These are phyloP conservation scores for Starmerella apicola DNA, from an alignment of 805 yeast genomes.

Conservation along the genomic window DNA sequence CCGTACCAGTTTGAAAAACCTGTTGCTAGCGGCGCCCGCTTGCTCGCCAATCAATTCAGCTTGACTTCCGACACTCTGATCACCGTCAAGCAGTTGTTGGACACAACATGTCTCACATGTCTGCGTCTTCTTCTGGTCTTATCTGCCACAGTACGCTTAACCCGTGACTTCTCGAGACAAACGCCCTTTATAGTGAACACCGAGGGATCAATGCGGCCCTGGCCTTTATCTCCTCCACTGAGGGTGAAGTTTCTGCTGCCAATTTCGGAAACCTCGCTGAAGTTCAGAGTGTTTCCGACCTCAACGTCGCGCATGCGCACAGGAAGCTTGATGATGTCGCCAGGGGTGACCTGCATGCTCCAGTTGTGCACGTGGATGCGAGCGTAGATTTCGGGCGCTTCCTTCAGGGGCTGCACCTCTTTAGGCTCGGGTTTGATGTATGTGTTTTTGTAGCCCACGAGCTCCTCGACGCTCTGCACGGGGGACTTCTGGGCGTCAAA, in stretches of 20 bases:
- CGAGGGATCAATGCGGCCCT: conserved; percentile 35
- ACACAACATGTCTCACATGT: conserved; percentile 52
- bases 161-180: conserved; percentile 77
- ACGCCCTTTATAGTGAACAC: conserved; percentile 55
- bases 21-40: too few species aligned
- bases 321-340: conserved; percentile 74
- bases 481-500: background rate
- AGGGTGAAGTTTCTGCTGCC: conserved; percentile 78
- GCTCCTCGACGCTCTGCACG: conserved; percentile 14
- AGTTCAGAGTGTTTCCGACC: conserved; percentile 68
- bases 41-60: conserved; percentile 36
- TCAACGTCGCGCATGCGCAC: conserved; percentile 61
- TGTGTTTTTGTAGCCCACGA: conserved; percentile 18
- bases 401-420: conserved; percentile 51
- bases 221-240: conserved; percentile 29
- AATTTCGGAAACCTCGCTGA: conserved; percentile 64
- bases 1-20: too few species aligned
- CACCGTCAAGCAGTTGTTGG: conserved; percentile 64
- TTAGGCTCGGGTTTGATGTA: conserved; percentile 21
- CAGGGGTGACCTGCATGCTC: conserved; percentile 80
- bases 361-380: conserved; percentile 67
- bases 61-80: conserved; percentile 62
- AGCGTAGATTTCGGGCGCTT: conserved; percentile 64
- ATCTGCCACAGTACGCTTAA: conserved; percentile 50
- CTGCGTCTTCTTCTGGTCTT: conserved; percentile 71